These are phyloP conservation scores for Apiotrichum brassicae DNA, from an alignment of 1,284 basidiomycete genomes.

Conservation along the genomic window DNA sequence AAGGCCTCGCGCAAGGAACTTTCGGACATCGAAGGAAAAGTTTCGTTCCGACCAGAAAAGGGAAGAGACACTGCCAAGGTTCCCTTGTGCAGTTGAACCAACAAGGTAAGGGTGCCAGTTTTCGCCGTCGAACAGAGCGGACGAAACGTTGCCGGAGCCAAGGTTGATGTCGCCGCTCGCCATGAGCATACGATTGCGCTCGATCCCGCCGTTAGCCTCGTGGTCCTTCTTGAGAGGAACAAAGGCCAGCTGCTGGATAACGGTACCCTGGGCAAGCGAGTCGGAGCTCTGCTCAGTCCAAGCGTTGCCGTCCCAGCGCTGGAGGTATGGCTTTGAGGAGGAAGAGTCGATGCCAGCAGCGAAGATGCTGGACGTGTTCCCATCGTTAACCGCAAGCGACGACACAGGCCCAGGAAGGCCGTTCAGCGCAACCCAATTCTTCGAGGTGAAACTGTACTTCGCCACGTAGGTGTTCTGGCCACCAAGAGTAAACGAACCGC, in stretches of 20 bases:
- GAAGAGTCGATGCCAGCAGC: constrained; percentile 71
- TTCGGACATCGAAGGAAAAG: constrained; percentile 65
- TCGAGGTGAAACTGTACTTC: constrained; percentile 58
- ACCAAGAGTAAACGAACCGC: constrained; percentile 64
- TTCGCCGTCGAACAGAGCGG: constrained; percentile 81
- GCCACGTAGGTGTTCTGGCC: constrained; percentile 62
- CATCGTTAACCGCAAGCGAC: constrained; percentile 76
- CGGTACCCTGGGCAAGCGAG: constrained; percentile 38
- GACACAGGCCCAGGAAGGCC: constrained; percentile 80
- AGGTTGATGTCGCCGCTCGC: constrained; percentile 75
- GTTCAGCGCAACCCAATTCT: constrained; percentile 62
- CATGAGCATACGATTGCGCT: constrained; percentile 82
- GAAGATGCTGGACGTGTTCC: constrained; percentile 76
- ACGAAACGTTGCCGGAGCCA: constrained; percentile 67
- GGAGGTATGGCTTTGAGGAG: constrained; percentile 62
- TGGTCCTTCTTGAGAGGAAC: constrained; percentile 69
- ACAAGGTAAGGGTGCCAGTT: constrained; percentile 77
- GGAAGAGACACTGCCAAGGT: constrained; percentile 65
- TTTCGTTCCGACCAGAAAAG: constrained; percentile 72
- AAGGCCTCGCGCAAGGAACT: constrained; percentile 80
- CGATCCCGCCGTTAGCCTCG: constrained; percentile 56
- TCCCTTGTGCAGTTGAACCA: constrained; percentile 61
- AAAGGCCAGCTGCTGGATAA: constrained; percentile 75
- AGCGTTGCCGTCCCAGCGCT: constrained; percentile 69
- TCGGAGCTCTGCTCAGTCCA: constrained; percentile 62